Evolutionary conservation across 768 basidiomycete genomes (phyloP), one percentile per base, ranked within the genome.

Genomic region (Collybiopsis luxurians): DNA sequence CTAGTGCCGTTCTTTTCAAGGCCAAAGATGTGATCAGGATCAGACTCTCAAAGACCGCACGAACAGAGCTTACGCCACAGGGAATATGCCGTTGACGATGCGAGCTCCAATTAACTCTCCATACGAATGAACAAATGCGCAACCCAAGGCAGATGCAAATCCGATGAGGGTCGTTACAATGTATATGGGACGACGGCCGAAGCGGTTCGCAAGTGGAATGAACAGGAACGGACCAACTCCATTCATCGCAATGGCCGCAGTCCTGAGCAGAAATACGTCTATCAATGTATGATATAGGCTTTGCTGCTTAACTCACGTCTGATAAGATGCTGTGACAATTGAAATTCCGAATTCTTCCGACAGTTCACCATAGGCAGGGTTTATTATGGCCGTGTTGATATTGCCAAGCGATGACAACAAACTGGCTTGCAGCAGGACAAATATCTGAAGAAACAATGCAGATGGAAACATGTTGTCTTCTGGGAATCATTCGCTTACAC

Each of bases 261-360:
- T 43, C 15, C 24, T 28, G 27, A n/a, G 24, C 51, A 36, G 28
- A 34, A 17, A 11, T 28, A n/a, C 28, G 6, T 0, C 28, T 12
- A 17, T 2, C 2, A 15, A 45, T 39, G 24, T 50, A 0, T 46
- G 19, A 3, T 4, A 1, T 5, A 34, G 13, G 31, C 6, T 13
- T 34, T 34, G 6, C 13, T 6, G 31, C 31, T 34, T 13, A 26
- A 55, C 9, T 50, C 2, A 47, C 57, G 73, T 74, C 59, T 76
- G 74, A 59, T 76, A 76, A 17, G 75, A 75, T 3, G 69, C 75
- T 1, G 66, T 71, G 15, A 75, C 74, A 42, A 62, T 68, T 0
- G 71, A 39, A 24, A 75, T 73, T 21, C 63, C 56, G 47, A 76
- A 74, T 57, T 75, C 74, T 30, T 67, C 60, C 7, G 75, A 67